These are phyloP conservation scores for Limtongia smithiae DNA, from an alignment of 805 yeast species.

Conservation along the genomic window DNA sequence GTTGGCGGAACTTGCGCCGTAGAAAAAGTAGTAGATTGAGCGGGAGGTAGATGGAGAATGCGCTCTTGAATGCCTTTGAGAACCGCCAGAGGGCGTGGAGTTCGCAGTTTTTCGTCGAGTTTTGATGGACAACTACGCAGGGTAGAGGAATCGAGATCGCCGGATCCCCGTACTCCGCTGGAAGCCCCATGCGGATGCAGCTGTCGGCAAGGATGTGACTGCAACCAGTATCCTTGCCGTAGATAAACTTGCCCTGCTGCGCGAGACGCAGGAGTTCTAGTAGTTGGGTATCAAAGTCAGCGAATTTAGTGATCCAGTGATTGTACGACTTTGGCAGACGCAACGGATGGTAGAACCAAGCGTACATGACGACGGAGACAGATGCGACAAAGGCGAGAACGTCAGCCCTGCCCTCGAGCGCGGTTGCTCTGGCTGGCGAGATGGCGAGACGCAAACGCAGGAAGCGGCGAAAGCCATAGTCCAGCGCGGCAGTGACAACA, in stretches of 20 bases:
- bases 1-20: conserved; percentile 15
- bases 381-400: conserved; percentile 19
- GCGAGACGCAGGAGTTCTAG: conserved; percentile 38
- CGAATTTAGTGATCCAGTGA: conserved; percentile 50
- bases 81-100: conserved; percentile 48
- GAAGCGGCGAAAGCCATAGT: conserved; percentile 8
- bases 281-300: conserved; percentile 46
- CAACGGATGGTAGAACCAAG: conserved; percentile 40
- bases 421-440: not conserved
- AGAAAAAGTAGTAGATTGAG: conserved; percentile 40
- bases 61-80: conserved; percentile 42
- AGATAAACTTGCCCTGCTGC: conserved; percentile 37
- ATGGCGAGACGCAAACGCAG: not conserved
- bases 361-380: conserved; percentile 33
- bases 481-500: conserved; percentile 14
- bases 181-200: conserved; percentile 39
- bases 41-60: conserved; percentile 44
- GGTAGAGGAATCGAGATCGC: conserved; percentile 32
- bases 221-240: conserved; percentile 39
- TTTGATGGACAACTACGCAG: conserved; percentile 45
- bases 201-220: conserved; percentile 38
- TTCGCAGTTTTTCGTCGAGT: conserved; percentile 43
- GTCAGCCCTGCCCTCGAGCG: conserved; percentile 3
- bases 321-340: conserved; percentile 45
- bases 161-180: conserved; percentile 38